phyloP scores from a whole-genome alignment of 2,329 filamentous ascomycete genomes.

The Lasiodiplodia hormozganensis region DNA sequence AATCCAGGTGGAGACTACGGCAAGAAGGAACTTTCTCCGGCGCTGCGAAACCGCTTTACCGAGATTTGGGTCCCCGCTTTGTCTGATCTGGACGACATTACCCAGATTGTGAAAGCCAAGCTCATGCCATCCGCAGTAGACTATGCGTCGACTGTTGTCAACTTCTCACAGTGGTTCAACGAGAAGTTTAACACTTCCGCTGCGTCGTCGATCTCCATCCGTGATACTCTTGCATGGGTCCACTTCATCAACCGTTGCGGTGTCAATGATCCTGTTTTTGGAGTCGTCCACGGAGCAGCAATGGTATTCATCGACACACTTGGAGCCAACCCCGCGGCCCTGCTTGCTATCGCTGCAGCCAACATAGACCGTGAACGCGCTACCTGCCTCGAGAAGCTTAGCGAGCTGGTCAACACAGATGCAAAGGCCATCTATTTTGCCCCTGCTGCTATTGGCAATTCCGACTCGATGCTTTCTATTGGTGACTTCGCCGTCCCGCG shows the following conservation, averaged over 20 bases:
- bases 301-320: slow-evolving; percentile 97
- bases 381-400: slow-evolving; percentile 75
- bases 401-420: slow-evolving; percentile 69
- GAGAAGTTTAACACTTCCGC: slow-evolving; percentile 76
- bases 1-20: slow-evolving; percentile 98
- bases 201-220: slow-evolving; percentile 81
- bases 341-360: slow-evolving; percentile 75
- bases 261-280: slow-evolving; percentile 56
- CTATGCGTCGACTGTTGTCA: slow-evolving; percentile 74
- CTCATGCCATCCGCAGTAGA: slow-evolving; percentile 63
- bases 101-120: slow-evolving; percentile 84
- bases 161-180: slow-evolving; percentile 94
- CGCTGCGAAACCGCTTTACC: slow-evolving; percentile 93
- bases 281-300: slow-evolving; percentile 82
- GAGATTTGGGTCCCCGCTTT: slow-evolving; percentile 97
- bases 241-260: slow-evolving; percentile 81
- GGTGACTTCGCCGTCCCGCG: slow-evolving; percentile 76
- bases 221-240: slow-evolving; percentile 92
- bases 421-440: slow-evolving; percentile 70
- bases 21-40: slow-evolving; percentile 95
- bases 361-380: slow-evolving; percentile 74
- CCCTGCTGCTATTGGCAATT: slow-evolving; percentile 64
- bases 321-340: slow-evolving; percentile 90
- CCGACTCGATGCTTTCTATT: slow-evolving; percentile 65
- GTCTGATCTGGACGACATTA: slow-evolving; percentile 82